These are phyloP conservation scores for Arthroderma sp. DNA, from an alignment of 2,329 filamentous ascomycete genomes.

Conservation along the genomic window DNA sequence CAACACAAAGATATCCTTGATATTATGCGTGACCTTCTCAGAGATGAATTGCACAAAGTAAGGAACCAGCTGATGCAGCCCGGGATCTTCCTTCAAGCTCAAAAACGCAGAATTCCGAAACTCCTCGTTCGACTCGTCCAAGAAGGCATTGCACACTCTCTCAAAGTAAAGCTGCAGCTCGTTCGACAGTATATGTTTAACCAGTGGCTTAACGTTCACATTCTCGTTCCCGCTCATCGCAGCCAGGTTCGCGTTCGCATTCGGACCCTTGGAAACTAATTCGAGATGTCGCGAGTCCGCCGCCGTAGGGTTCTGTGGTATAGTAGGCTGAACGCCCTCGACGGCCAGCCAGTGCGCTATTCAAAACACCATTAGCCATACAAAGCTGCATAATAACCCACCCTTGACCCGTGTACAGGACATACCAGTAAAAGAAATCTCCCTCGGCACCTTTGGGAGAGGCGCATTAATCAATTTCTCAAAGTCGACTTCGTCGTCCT, in stretches of 20 bases:
- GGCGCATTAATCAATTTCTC: conserved; percentile 97
- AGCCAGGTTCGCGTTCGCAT: conserved; percentile 72
- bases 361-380: neutral
- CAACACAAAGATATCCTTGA: conserved; percentile 80
- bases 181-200: conserved; percentile 93
- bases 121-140: conserved; percentile 73
- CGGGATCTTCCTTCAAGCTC: conserved; percentile 76
- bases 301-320: conserved; percentile 87
- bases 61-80: conserved; percentile 85
- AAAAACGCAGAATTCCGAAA: conserved; percentile 75
- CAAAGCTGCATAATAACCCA: neutral
- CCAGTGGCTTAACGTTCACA: conserved; percentile 70
- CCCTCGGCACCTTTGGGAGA: conserved; percentile 83
- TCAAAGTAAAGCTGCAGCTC: conserved; percentile 96
- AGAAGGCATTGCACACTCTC: conserved; percentile 76
- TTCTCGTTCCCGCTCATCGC: conserved; percentile 75
- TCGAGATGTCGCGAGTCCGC: conserved; percentile 74
- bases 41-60: conserved; percentile 95
- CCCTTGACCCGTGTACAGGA: neutral
- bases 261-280: conserved; percentile 76
- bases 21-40: conserved; percentile 86
- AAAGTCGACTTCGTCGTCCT: conserved; percentile 97
- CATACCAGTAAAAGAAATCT: conserved; percentile 80
- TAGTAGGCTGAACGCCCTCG: conserved; percentile 91
- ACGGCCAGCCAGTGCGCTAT: conserved; percentile 93